phyloP scores from a whole-genome alignment of 257 asterid genomes.

The Salvia rosmarinus region DNA sequence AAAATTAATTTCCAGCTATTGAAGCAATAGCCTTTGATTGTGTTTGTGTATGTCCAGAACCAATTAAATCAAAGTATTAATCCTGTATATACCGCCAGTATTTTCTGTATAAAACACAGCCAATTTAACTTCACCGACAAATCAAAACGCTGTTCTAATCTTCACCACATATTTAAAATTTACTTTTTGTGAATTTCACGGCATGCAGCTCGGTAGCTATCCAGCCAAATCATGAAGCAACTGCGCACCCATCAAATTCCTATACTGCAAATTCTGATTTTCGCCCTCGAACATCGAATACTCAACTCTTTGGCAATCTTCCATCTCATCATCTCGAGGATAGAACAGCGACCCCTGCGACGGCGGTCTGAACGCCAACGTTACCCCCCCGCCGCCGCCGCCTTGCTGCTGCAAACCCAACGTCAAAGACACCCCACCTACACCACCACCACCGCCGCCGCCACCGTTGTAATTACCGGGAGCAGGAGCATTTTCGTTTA shows the following conservation, averaged over 20 bases:
- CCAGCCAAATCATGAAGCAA: constrained; percentile 89
- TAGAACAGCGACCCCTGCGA: constrained; percentile 53
- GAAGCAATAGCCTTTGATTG: background rate
- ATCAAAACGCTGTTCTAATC: background rate
- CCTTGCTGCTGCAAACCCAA: constrained; percentile 71
- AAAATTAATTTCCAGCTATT: background rate
- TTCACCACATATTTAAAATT: constrained; percentile 20
- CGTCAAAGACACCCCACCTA: constrained; percentile 75
- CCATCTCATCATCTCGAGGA: constrained; percentile 58
- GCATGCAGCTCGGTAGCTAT: constrained; percentile 18
- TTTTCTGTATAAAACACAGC: background rate
- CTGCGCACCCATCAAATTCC: constrained; percentile 94
- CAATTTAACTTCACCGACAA: constrained; percentile 20
- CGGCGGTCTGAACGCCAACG: constrained; percentile 52
- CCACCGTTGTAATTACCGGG: too few species aligned
- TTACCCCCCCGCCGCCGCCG: constrained; percentile 57
- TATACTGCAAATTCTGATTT: constrained; percentile 71
- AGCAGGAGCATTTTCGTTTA: background rate
- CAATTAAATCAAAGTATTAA: background rate
- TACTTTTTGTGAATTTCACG: background rate
- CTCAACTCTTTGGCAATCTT: constrained; percentile 64
- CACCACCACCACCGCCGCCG: background rate
- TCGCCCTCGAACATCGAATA: constrained; percentile 71
- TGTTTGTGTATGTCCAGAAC: background rate
- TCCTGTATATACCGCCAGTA: background rate